Conservation (phyloP, 2,329 filamentous ascomycete species). For the Ramularia collo-cygni region DNA sequence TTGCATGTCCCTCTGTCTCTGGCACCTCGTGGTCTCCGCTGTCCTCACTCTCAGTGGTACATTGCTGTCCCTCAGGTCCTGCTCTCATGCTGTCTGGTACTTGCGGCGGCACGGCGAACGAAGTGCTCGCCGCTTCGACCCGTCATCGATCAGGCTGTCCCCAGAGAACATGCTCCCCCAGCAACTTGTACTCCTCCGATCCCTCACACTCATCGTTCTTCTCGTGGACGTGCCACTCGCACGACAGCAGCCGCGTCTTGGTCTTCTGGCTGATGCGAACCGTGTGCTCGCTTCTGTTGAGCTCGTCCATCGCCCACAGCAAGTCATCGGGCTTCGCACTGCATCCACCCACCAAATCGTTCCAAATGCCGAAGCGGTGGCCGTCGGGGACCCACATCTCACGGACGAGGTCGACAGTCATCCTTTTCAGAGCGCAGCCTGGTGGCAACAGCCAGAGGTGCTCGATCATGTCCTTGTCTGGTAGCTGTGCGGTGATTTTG, state of each 20-base stretch:
- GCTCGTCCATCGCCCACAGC: constrained; percentile 1
- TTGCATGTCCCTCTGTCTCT: too few species aligned
- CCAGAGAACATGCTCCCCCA: neutral
- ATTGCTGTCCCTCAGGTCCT: constrained; percentile 1
- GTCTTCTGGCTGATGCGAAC: constrained; percentile 6
- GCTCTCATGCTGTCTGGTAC: too few species aligned
- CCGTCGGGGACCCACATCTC: constrained; percentile 9
- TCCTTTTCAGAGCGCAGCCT: constrained; percentile 6
- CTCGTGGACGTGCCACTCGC: constrained; percentile 11
- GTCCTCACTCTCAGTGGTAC: too few species aligned
- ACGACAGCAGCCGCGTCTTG: constrained; percentile 4
- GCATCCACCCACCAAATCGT: constrained; percentile 5
- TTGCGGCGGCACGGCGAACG: too few species aligned
- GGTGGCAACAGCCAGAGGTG: constrained; percentile 10
- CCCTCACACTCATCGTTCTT: neutral
- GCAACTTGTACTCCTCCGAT: neutral
- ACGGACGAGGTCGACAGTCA: constrained; percentile 10
- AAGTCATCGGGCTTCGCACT: constrained; percentile 6
- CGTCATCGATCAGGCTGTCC: too few species aligned
- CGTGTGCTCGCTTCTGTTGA: neutral
- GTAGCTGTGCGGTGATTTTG: constrained; percentile 5
- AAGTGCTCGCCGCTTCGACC: too few species aligned
- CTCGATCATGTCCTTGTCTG: constrained; percentile 9
- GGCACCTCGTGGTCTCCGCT: too few species aligned
- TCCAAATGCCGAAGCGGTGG: constrained; percentile 6